A percentile compares a stretch with the other conserved stretches of the same genome.
Evolutionary conservation across 768 basidiomycete species (phyloP).

Genomic region (Auriculariales sp.): DNA sequence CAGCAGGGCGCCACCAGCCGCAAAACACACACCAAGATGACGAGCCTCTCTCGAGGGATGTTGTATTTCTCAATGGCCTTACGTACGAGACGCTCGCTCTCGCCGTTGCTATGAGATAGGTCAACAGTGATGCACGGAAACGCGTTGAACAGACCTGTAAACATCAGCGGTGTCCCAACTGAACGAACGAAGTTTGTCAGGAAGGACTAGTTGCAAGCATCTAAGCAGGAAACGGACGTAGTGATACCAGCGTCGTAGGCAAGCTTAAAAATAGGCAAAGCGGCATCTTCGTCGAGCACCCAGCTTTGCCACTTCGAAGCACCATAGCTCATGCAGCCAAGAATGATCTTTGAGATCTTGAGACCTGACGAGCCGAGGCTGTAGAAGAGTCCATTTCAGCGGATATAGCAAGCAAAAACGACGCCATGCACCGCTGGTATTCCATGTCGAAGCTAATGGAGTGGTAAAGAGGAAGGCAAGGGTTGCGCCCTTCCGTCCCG

Average conservation of each 20-base stretch:
- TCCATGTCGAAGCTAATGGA: no score
- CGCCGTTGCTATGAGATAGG: conserved; percentile 21
- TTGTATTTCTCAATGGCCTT: conserved; percentile 27
- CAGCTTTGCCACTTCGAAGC: conserved; percentile 36
- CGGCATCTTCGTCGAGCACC: conserved; percentile 33
- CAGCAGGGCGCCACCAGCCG: background rate
- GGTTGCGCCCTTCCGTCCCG: no score
- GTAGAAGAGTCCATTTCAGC: no score
- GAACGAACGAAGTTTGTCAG: conserved; percentile 37
- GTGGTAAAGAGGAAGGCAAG: no score
- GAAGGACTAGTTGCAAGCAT: background rate
- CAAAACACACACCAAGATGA: conserved; percentile 18
- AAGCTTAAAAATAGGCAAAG: conserved; percentile 29
- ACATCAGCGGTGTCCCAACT: conserved; percentile 19
- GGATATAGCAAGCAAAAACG: no score
- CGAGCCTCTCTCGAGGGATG: conserved; percentile 25
- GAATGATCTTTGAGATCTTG: conserved; percentile 49
- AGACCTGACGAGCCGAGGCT: conserved; percentile 41
- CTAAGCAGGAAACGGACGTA: background rate
- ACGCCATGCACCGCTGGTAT: no score
- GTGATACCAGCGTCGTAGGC: conserved; percentile 25
- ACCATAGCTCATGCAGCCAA: conserved; percentile 52
- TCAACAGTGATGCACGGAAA: no score
- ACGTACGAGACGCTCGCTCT: conserved; percentile 27
- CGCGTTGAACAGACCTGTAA: no score